phyloP scores from a whole-genome alignment of 352 stramenopile genomes.

The Phytophthora lateralis region DNA sequence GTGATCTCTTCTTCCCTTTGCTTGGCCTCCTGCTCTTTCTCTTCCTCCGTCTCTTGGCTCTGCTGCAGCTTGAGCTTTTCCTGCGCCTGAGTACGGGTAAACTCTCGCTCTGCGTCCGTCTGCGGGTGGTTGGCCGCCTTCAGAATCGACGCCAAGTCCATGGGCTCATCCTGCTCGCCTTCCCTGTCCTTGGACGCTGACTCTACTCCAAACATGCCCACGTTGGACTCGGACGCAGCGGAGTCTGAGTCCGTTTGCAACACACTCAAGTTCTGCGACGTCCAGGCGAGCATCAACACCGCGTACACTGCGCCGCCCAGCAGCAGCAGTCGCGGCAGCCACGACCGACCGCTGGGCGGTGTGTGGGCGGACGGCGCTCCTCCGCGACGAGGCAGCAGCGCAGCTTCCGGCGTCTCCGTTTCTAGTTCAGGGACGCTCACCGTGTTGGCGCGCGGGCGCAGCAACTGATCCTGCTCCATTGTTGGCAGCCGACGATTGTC shows the following conservation, averaged over 20 bases:
- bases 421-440: neutral
- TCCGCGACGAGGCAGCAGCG: conserved; percentile 11
- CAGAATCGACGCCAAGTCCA: conserved; percentile 20
- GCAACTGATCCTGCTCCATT: conserved; percentile 27
- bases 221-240: conserved; percentile 7
- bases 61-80: conserved; percentile 11
- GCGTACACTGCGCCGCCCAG: conserved; percentile 28
- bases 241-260: conserved; percentile 15
- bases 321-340: conserved; percentile 29
- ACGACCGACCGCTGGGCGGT: conserved; percentile 12
- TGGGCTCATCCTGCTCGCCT: conserved; percentile 2
- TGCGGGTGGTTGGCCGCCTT: conserved; percentile 23
- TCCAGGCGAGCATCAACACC: conserved; percentile 33
- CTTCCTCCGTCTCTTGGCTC: conserved; percentile 1
- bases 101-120: conserved; percentile 6
- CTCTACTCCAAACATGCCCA: neutral
- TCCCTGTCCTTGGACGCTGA: neutral
- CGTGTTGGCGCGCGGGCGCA: conserved; percentile 25
- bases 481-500: conserved; percentile 12
- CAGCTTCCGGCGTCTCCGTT: neutral
- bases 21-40: neutral
- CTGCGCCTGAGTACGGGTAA: conserved; percentile 7
- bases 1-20: neutral
- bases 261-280: conserved; percentile 24
- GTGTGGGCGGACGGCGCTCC: conserved; percentile 7